Conservation (phyloP, 768 basidiomycete species). For the Amanita subjunquillea region DNA sequence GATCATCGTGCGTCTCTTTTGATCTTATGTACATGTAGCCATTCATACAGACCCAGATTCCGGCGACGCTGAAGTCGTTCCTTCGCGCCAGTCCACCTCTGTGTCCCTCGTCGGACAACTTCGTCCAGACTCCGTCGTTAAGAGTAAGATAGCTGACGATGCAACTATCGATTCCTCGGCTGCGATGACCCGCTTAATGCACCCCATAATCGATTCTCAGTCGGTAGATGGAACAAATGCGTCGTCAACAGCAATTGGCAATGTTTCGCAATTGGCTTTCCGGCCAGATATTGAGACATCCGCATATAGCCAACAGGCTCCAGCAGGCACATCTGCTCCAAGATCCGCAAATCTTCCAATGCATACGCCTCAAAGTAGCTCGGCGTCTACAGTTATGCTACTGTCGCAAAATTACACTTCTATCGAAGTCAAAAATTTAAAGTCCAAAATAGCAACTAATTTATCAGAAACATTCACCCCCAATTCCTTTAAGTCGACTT, state of each 20-base stretch:
- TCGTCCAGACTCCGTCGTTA: not conserved
- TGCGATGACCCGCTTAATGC: not conserved
- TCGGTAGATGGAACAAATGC: not conserved
- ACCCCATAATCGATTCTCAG: not conserved
- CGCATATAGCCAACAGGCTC: not conserved
- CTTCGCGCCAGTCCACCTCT: constrained; percentile 3
- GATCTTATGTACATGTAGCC: not conserved
- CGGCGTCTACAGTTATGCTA: constrained; percentile 15
- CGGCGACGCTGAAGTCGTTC: not conserved
- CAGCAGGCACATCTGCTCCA: not conserved
- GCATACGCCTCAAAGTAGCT: constrained; percentile 9
- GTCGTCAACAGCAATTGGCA: not conserved
- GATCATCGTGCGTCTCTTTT: not conserved
- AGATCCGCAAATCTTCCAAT: not conserved
- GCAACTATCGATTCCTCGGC: not conserved
- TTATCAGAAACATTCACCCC: not conserved
- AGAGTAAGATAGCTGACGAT: not conserved
- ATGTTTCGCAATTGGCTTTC: not conserved
- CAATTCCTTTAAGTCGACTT: constrained; percentile 11
- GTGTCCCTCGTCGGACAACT: not conserved
- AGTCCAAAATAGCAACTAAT: not conserved
- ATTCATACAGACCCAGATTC: not conserved
- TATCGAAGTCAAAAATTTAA: not conserved
- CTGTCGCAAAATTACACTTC: constrained; percentile 4
- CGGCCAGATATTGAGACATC: not conserved